phyloP scores from a whole-genome alignment of 2,329 filamentous ascomycete species.

The Trichoderma arundinaceum region DNA sequence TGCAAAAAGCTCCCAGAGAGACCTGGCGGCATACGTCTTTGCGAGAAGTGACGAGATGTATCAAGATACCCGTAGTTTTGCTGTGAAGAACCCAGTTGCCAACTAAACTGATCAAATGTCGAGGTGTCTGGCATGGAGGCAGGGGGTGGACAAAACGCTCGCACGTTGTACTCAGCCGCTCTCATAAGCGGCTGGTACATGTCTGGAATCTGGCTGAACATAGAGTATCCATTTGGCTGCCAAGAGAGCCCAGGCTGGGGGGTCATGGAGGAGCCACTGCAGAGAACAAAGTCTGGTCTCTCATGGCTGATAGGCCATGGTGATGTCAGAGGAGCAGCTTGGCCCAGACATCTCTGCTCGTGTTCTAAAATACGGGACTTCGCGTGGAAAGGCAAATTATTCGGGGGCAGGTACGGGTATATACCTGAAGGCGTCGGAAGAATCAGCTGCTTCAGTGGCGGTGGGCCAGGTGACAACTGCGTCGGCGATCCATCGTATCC shows the following conservation, averaged over 20 bases:
- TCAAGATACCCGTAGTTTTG: slow-evolving; percentile 29
- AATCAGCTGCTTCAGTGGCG: slow-evolving; percentile 82
- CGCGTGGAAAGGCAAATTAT: slow-evolving; percentile 30
- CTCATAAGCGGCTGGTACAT: slow-evolving; percentile 44
- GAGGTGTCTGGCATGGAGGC: slow-evolving; percentile 42
- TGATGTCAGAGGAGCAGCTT: slow-evolving; percentile 1
- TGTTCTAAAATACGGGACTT: slow-evolving; percentile 5
- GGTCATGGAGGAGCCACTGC: slow-evolving; percentile 1
- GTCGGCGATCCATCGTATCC: slow-evolving; percentile 86
- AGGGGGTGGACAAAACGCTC: slow-evolving; percentile 48
- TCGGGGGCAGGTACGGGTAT: slow-evolving; percentile 32
- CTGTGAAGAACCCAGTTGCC: slow-evolving; percentile 30
- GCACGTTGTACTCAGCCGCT: slow-evolving; percentile 47
- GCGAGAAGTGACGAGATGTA: background rate
- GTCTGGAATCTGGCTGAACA: slow-evolving; percentile 34
- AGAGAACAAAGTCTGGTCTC: slow-evolving; percentile 17
- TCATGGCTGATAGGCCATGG: slow-evolving; percentile 25
- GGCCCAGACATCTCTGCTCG: background rate
- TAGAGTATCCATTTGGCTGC: slow-evolving; percentile 26
- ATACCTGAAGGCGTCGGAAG: slow-evolving; percentile 59
- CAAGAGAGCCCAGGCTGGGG: slow-evolving; percentile 16
- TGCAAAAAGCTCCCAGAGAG: background rate
- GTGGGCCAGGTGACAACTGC: slow-evolving; percentile 74
- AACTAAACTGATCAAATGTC: slow-evolving; percentile 39
- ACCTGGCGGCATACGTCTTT: background rate